phyloP scores from a whole-genome alignment of 1,139 yeast genomes.

The Ogataea hybrid region DNA sequence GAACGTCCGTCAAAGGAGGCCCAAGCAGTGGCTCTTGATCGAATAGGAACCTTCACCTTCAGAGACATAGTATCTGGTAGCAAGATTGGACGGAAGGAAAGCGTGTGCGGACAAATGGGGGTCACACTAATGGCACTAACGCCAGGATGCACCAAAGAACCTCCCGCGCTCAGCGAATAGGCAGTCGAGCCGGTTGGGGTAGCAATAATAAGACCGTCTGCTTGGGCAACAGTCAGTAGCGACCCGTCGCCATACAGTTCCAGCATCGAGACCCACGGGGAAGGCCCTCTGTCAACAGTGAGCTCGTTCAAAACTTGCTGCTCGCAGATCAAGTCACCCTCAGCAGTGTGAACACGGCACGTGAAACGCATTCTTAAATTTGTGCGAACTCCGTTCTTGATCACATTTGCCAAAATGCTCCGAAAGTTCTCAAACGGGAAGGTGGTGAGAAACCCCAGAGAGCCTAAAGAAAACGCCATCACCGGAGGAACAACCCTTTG shows the following conservation, averaged over 20 bases:
- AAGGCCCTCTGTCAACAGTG: conserved; percentile 85
- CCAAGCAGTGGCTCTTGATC: conserved; percentile 81
- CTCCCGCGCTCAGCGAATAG: conserved; percentile 87
- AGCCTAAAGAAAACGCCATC: conserved; percentile 77
- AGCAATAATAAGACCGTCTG: conserved; percentile 84
- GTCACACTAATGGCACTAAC: conserved; percentile 88
- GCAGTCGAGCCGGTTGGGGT: conserved; percentile 96
- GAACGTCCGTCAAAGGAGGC: conserved; percentile 87
- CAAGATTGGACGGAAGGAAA: conserved; percentile 82
- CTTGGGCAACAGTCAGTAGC: conserved; percentile 80
- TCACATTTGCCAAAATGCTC: conserved; percentile 50
- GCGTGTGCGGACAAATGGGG: conserved; percentile 89
- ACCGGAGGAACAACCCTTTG: conserved; percentile 86
- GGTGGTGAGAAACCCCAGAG: conserved; percentile 78
- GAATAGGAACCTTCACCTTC: conserved; percentile 67
- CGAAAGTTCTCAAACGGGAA: conserved; percentile 72
- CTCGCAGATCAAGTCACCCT: conserved; percentile 61
- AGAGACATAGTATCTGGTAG: conserved; percentile 83
- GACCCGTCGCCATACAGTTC: conserved; percentile 83
- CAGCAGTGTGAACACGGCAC: conserved; percentile 51
- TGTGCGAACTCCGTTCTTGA: conserved; percentile 71
- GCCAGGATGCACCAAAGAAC: conserved; percentile 85
- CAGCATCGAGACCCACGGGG: conserved; percentile 80
- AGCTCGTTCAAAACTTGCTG: conserved; percentile 83
- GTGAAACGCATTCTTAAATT: conserved; percentile 80